Evolutionary conservation across 1,284 basidiomycete species (phyloP), one percentile per base, ranked within the genome.

Genomic region (Sporisorium iseilematis-ciliati): DNA sequence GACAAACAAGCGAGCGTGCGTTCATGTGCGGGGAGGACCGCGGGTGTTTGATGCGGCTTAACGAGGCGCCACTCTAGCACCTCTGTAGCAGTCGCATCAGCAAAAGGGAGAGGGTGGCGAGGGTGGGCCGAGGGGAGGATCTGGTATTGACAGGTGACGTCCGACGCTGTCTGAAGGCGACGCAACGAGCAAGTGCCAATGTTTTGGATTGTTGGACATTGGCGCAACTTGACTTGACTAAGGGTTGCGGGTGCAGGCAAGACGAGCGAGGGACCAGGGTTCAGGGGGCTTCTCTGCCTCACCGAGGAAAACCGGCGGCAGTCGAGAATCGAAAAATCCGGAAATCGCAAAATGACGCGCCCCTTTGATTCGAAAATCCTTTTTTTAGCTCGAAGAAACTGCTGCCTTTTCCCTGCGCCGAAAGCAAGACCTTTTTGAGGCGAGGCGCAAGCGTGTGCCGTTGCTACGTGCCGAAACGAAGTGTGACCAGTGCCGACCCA

Each of bases 91-190:
- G 29, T 31, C 38, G 63, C 53, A 25, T 5, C 5, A 31, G 18
- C 4, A 20, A 20, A 2, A 43, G 41, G 10, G 41, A 18, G 26
- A 38, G 33, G 29, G 35, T n/a, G 35, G 54, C 45, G 31, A 59
- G 14, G 18, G 50, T 41, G 62, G 63, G 63, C 52, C 45, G 51
- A 65, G 63, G 63, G 63, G 57, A 49, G 63, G 57, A 49, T 25
- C 23, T 21, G 23, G 16, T 26, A 11, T 20, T 49, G 56, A 65
- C 56, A 48, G 43, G 43, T 48, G 52, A 42, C 40, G 52, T 20
- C 38, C 26, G 50, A 52, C 1, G 10, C 7, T 8, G 26, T n/a
- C 35, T 23, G 25, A 20, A 3, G 18, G 26, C 53, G 18, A 23
- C 29, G 21, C 53, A 23, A 23, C 29, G 21, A 7, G 3, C 20